Evolutionary conservation across 2,329 filamentous ascomycete genomes (phyloP), one percentile per base, ranked within the genome.

Genomic region (Arthrocladium fulminans): DNA sequence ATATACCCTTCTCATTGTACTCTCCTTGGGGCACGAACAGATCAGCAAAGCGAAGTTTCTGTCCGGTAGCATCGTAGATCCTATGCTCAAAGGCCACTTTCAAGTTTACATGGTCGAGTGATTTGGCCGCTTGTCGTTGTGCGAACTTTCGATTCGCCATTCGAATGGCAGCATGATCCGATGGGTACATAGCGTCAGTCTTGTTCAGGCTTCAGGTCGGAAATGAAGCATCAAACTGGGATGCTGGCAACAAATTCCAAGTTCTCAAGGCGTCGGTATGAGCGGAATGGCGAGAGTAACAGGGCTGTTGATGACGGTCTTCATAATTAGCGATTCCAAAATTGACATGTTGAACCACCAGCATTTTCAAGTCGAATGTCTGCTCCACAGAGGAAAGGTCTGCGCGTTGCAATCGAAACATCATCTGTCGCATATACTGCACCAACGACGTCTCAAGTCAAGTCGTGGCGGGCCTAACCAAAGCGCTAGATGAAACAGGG

Each of bases 21-120:
- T 8, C 17, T 8, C 9, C 35, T 9, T 10, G 9, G 9, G 19
- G 17, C 8, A 19, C 39, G 43, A 56, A 56, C 15, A 56, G 44
- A 23, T 49, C 49, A 19, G 50, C 52, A 43, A 56, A 54, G 15
- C 27, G 43, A 7, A 54, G 23, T 25, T 35, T 35, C 24, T 25
- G 45, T 32, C 50, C 54, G n/a, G 49, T 45, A 15, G 54, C 45
- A 17, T 53, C 50, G 43, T 51, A 56, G 35, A 56, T 51, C 10
- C 46, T 32, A 20, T 49, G 47, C 12, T 54, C 50, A 41, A 56
- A 56, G 9, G 54, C 54, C 35, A 45, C 44, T 30, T 48, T 51
- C 32, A 56, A 38, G 20, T 40, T 22, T 12, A 40, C 20, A 19
- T n/a, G n/a, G n/a, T n/a, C n/a, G n/a, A n/a, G 37, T 19, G n/a